phyloP scores from a whole-genome alignment of 2,329 filamentous ascomycete species.

The Colletotrichum theobromicola region DNA sequence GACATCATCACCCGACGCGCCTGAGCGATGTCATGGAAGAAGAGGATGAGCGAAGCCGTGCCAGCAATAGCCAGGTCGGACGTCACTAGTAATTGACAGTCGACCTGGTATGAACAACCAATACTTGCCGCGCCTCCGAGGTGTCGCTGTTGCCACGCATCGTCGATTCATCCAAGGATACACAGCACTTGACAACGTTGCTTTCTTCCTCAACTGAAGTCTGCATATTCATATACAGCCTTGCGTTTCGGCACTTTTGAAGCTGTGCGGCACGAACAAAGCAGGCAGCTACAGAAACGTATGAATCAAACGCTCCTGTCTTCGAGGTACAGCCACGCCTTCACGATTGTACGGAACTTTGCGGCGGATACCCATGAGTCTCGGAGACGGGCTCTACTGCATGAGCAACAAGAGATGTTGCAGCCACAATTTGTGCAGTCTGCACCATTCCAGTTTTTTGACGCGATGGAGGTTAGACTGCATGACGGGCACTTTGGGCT shows the following conservation, averaged over 20 bases:
- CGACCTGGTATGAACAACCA: not conserved
- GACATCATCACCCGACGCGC: constrained; percentile 86
- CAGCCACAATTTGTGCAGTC: not conserved
- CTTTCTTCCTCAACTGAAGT: not conserved
- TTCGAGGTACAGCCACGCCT: not conserved
- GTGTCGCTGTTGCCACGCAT: not conserved
- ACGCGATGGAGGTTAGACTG: not conserved
- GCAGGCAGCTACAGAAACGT: not conserved
- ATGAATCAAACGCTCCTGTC: not conserved
- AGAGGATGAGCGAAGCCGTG: constrained; percentile 81
- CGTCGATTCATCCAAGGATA: not conserved
- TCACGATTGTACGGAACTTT: not conserved
- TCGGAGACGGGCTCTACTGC: not conserved
- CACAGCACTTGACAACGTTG: not conserved
- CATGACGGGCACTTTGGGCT: not conserved
- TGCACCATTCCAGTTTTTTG: not conserved
- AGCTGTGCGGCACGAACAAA: not conserved
- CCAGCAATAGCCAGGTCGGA: constrained; percentile 65
- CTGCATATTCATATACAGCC: not conserved
- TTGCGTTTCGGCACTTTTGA: not conserved
- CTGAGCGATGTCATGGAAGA: constrained; percentile 89
- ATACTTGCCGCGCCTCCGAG: not conserved
- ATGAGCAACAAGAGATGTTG: not conserved
- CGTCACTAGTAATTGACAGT: not conserved
- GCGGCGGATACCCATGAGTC: not conserved